Conservation (phyloP, 495 filamentous ascomycete genomes). For the Penicillium verhagenii region DNA sequence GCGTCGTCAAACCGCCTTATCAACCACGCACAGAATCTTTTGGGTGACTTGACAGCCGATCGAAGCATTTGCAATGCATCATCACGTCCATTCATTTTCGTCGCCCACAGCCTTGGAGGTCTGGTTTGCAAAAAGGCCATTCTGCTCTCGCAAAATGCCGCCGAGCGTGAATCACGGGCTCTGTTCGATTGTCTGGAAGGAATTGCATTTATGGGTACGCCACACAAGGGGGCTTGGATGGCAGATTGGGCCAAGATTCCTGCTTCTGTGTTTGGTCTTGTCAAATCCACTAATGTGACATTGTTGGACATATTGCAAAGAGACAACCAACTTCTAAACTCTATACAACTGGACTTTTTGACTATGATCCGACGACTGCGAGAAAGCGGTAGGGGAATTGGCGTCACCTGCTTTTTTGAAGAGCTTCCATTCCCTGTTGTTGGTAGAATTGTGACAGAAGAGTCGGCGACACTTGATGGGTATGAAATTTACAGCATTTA, state of each 20-base stretch:
- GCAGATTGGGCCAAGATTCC: slow-evolving; percentile 30
- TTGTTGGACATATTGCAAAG: slow-evolving; percentile 16
- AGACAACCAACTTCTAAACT: slow-evolving; percentile 20
- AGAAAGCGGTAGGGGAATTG: slow-evolving; percentile 10
- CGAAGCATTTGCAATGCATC: slow-evolving; percentile 14
- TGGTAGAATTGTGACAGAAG: slow-evolving; percentile 12
- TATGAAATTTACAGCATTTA: slow-evolving; percentile 30
- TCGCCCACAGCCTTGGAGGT: slow-evolving; percentile 33
- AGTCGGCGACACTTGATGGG: slow-evolving; percentile 18
- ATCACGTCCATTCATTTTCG: slow-evolving; percentile 27
- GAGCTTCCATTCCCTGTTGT: slow-evolving; percentile 10
- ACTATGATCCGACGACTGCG: slow-evolving; percentile 8
- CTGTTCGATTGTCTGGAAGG: slow-evolving; percentile 31
- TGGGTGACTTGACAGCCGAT: slow-evolving; percentile 22
- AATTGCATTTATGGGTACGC: slow-evolving; percentile 43
- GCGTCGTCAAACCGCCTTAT: slow-evolving; percentile 20
- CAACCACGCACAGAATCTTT: slow-evolving; percentile 26
- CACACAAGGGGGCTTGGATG: slow-evolving; percentile 36
- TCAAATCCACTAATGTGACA: slow-evolving; percentile 18
- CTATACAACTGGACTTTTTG: slow-evolving; percentile 17
- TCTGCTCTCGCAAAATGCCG: slow-evolving; percentile 10
- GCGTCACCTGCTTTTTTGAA: slow-evolving; percentile 29
- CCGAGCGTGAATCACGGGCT: slow-evolving; percentile 24
- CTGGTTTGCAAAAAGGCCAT: slow-evolving; percentile 33
- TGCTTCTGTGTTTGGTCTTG: slow-evolving; percentile 13